These are phyloP conservation scores for Cladophialophora yegresii DNA, from an alignment of 2,329 filamentous ascomycete species.

Conservation along the genomic window DNA sequence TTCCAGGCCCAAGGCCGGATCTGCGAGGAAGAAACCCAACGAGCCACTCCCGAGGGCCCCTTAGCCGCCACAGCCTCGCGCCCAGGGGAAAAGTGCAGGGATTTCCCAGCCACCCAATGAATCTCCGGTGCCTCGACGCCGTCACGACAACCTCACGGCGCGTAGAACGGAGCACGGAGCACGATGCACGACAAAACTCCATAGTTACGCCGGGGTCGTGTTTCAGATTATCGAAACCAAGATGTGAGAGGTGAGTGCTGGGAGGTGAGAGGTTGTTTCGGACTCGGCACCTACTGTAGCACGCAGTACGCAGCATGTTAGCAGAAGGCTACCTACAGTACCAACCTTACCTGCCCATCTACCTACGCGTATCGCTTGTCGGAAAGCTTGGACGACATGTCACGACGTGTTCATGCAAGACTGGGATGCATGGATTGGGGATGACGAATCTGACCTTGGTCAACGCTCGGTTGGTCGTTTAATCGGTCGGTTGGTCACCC, in stretches of 20 bases:
- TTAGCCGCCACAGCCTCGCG: constrained; percentile 6
- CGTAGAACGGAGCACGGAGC: background rate
- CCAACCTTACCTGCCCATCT: no score
- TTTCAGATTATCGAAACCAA: background rate
- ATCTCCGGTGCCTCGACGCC: background rate
- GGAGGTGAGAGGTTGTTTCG: no score
- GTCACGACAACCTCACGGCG: background rate
- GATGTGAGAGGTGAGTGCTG: background rate
- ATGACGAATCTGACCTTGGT: constrained; percentile 3
- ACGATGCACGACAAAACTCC: background rate
- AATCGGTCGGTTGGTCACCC: background rate
- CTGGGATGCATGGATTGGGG: background rate
- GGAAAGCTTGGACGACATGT: background rate
- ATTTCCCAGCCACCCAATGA: background rate
- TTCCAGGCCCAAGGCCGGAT: background rate
- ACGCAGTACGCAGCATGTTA: background rate
- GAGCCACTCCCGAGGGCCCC: background rate
- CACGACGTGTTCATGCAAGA: background rate
- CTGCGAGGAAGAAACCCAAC: background rate
- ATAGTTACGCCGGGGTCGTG: background rate
- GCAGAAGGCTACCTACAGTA: no score
- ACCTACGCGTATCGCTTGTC: no score
- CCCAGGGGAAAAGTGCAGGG: no score
- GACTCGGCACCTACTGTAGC: no score
- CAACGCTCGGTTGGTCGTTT: background rate